Evolutionary conservation across 2,329 filamentous ascomycete genomes (phyloP).

Genomic region (Ceratocystis diversiconidia): DNA sequence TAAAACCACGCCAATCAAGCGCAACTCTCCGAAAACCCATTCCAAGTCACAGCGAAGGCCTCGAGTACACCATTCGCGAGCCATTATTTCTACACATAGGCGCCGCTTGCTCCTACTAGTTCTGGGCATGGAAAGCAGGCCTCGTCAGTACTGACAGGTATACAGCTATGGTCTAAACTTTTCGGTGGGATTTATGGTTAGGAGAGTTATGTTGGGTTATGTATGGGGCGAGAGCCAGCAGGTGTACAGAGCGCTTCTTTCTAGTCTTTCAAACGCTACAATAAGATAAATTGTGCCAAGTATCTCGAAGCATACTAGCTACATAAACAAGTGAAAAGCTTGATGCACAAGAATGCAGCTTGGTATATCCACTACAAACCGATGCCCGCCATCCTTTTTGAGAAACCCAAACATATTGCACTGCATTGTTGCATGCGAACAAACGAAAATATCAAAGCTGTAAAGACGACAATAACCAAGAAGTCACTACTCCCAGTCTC

Average conservation of each 20-base stretch:
- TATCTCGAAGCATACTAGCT: not conserved
- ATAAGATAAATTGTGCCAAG: not conserved
- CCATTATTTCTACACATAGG: conserved; percentile 27
- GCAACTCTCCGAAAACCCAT: conserved; percentile 22
- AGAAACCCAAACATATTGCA: not conserved
- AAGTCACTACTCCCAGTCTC: not conserved
- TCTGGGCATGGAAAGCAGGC: conserved; percentile 25
- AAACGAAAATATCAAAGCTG: not conserved
- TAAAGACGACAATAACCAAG: not conserved
- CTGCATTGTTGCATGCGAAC: not conserved
- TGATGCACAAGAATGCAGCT: not conserved
- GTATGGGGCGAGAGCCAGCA: not conserved
- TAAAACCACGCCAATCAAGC: conserved; percentile 22
- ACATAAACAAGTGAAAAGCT: not conserved
- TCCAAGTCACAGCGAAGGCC: conserved; percentile 19
- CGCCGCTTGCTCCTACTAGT: conserved; percentile 23
- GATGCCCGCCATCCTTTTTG: not conserved
- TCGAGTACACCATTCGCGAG: conserved; percentile 20
- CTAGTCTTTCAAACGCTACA: not conserved
- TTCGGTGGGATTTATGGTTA: conserved; percentile 17
- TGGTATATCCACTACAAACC: not conserved
- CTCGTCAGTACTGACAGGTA: conserved; percentile 21
- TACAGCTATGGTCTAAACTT: conserved; percentile 22
- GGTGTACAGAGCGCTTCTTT: conserved; percentile 10
- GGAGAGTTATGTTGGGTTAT: not conserved